Base-by-base conservation (phyloP, 1,139 yeast genomes). In the Citeromyces hawaiiensis region DNA sequence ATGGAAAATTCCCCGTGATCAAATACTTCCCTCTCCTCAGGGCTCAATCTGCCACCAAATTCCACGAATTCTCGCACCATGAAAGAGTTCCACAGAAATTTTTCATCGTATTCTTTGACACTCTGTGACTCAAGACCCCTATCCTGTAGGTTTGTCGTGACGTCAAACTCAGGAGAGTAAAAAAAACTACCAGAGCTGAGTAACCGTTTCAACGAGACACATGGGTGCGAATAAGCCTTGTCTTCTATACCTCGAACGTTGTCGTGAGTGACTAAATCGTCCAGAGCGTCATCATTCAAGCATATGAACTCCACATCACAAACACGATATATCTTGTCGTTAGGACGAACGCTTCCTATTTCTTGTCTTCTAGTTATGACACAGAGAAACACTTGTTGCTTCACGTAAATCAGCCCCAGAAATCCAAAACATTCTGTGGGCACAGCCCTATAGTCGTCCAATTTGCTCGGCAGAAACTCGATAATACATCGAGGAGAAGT, bases 41-140 rank as follows among this genome's bases (percentile, higher is more conserved):
- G 53, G 2, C 76, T 61, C 25, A 82, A 60, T 37, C 83, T 54
- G 38, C 66, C 66, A 40, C 91, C 60, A 55, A 82, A 78, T 34
- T 67, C 70, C 2, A 78, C 61, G 29, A 82, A 56, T 46, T 79
- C 83, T 9, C 64, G 56, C 30, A 72, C 66, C 66, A 81, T 63
- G 48, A 66, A 72, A 14, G 64, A 56, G 51, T 82, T 82, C 91
- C 93, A 82, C 47, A 76, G 65, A 50, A 74, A 80, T 38, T 71
- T 60, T 37, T 66, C 60, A 48, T 73, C 77, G 50, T 72, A 76
- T 3, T 64, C 59, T 6, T 23, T 34, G n/a, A 34, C 15, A 23
- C 17, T 16, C 9, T 23, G 27, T 9, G 27, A 23, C n/a, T 50
- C 44, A 9, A 58, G 43, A 4, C 66, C 64, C 47, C 87, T 57